Evolutionary conservation across 179 eudicot genomes (phyloP).

Genomic region (Beta corolliflora): DNA sequence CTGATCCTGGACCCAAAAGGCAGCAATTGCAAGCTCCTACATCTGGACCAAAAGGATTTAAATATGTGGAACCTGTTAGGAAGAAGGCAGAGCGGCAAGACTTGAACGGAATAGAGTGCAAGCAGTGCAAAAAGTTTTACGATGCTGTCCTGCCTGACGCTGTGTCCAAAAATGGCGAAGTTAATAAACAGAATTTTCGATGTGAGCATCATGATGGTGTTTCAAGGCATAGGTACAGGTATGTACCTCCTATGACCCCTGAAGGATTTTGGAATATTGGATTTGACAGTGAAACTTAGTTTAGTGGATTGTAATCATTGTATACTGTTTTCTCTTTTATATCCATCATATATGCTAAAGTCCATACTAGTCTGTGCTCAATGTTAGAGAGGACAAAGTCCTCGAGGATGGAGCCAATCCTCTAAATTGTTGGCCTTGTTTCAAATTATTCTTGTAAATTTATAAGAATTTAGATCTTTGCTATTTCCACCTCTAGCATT

Average conservation of each 20-base stretch:
- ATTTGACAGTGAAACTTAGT: slow-evolving; percentile 80
- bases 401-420: neutral
- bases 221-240: slow-evolving; percentile 91
- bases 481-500: neutral
- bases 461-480: neutral
- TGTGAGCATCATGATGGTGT: slow-evolving; percentile 98
- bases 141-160: slow-evolving; percentile 81
- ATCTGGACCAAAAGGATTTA: slow-evolving; percentile 52
- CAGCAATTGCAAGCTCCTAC: slow-evolving; percentile 38
- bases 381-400: neutral
- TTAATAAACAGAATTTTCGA: slow-evolving; percentile 41
- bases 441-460: neutral
- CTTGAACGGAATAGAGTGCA: slow-evolving; percentile 85
- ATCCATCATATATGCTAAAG: neutral
- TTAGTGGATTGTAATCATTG: neutral
- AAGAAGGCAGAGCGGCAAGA: slow-evolving; percentile 78
- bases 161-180: slow-evolving; percentile 37
- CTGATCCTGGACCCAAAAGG: slow-evolving; percentile 42
- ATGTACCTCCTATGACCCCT: slow-evolving; percentile 85
- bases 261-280: slow-evolving; percentile 99
- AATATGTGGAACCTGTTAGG: slow-evolving; percentile 83
- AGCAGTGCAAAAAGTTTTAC: slow-evolving; percentile 90
- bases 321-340: neutral
- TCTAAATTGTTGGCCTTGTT: neutral
- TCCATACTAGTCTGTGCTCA: neutral